These are phyloP conservation scores for Lantana camara DNA, from an alignment of 257 asterid species.

Conservation along the genomic window DNA sequence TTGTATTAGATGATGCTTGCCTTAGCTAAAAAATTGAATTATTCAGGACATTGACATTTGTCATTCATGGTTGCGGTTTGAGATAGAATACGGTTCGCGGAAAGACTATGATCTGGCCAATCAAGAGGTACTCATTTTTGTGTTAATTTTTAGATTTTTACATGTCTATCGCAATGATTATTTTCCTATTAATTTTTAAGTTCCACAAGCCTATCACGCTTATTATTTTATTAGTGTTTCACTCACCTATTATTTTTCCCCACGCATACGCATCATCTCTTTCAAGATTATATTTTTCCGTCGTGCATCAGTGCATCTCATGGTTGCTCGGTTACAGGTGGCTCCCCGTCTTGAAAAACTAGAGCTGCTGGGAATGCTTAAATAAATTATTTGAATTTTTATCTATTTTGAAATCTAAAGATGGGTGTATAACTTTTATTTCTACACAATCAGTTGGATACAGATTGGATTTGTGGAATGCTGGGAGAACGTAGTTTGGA, in stretches of 20 bases:
- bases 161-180: slow-evolving; percentile 13
- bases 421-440: too few species aligned
- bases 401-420: too few species aligned
- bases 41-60: slow-evolving; percentile 83
- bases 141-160: slow-evolving; percentile 15
- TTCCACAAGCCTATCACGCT: slow-evolving; percentile 13
- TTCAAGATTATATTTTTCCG: slow-evolving; percentile 8
- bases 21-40: slow-evolving; percentile 76
- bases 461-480: too few species aligned
- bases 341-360: slow-evolving; percentile 94
- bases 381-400: too few species aligned
- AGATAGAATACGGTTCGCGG: slow-evolving; percentile 85
- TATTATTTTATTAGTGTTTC: neutral
- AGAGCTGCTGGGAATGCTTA: slow-evolving; percentile 64
- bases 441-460: too few species aligned
- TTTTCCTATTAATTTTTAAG: neutral
- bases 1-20: slow-evolving; percentile 72
- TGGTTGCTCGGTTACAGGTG: slow-evolving; percentile 76
- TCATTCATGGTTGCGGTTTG: slow-evolving; percentile 89
- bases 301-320: slow-evolving; percentile 4
- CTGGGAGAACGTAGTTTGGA: too few species aligned
- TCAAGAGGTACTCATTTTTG: slow-evolving; percentile 62
- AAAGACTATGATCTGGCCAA: slow-evolving; percentile 82
- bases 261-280: neutral
- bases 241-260: neutral